Evolutionary conservation across 2,329 filamentous ascomycete genomes (phyloP).

Genomic region (Tolypocladium cylindrosporum): DNA sequence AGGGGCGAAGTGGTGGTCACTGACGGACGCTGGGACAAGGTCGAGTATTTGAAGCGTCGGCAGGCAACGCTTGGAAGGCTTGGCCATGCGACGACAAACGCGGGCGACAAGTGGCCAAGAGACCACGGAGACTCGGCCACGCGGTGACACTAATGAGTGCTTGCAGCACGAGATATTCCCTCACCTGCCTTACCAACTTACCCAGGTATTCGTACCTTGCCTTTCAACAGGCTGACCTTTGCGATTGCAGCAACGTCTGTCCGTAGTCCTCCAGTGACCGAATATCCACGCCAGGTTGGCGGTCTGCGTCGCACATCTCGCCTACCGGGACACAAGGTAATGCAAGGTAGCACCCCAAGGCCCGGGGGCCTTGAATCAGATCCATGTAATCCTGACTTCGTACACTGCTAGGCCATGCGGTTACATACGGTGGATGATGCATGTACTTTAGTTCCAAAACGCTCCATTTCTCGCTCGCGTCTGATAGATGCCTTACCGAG

Average conservation of each 20-base stretch:
- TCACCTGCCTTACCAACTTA: too few relatives aligned
- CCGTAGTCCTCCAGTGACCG: neutral
- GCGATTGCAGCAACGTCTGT: neutral
- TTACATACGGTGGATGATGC: too few relatives aligned
- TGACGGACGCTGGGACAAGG: neutral
- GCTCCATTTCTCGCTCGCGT: neutral
- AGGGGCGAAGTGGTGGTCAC: too few relatives aligned
- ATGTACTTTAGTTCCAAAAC: neutral
- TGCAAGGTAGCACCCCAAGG: neutral
- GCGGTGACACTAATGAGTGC: neutral
- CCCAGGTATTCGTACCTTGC: too few relatives aligned
- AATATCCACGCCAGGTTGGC: neutral
- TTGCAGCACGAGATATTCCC: neutral
- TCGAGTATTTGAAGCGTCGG: neutral
- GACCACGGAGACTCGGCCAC: neutral
- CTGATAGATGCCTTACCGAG: neutral
- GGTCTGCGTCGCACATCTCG: neutral
- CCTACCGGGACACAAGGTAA: neutral
- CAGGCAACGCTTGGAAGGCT: neutral
- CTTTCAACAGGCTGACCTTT: too few relatives aligned
- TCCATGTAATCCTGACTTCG: neutral
- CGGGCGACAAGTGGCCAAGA: neutral
- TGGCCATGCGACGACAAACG: neutral
- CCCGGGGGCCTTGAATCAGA: neutral
- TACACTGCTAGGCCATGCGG: neutral